Evolutionary conservation across 208 protist genomes (phyloP).

Genomic region (Trichomonas vaginalis): DNA sequence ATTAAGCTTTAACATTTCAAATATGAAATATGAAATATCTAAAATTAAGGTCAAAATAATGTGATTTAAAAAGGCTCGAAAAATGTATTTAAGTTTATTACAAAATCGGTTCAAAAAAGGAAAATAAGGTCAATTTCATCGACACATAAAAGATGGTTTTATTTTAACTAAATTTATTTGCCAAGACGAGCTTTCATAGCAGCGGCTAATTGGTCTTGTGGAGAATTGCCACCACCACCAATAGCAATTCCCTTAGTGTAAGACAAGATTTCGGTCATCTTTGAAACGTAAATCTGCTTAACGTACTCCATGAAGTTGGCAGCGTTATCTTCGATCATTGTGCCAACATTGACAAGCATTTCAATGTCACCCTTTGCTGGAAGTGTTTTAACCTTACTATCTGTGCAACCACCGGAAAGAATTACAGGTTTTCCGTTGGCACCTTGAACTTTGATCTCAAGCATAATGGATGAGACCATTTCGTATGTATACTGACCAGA

Average conservation of each 20-base stretch:
- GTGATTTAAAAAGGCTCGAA: too few relatives aligned
- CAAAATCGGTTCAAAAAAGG: too few relatives aligned
- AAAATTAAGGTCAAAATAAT: too few relatives aligned
- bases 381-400: background rate
- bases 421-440: background rate
- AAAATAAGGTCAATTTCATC: too few relatives aligned
- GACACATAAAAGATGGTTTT: too few relatives aligned
- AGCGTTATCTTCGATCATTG: background rate
- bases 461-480: background rate
- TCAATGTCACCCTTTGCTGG: background rate
- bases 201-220: background rate
- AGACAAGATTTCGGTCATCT: background rate
- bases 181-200: background rate
- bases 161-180: background rate
- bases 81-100: too few relatives aligned
- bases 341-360: background rate
- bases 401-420: background rate
- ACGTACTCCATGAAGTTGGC: background rate
- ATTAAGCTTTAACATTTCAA: too few relatives aligned
- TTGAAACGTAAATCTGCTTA: background rate
- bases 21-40: too few relatives aligned
- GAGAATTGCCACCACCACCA: background rate
- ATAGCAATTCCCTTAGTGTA: background rate
- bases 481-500: background rate
- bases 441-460: background rate